Conservation (phyloP, 768 basidiomycete species). For the Termitomyces sp. region DNA sequence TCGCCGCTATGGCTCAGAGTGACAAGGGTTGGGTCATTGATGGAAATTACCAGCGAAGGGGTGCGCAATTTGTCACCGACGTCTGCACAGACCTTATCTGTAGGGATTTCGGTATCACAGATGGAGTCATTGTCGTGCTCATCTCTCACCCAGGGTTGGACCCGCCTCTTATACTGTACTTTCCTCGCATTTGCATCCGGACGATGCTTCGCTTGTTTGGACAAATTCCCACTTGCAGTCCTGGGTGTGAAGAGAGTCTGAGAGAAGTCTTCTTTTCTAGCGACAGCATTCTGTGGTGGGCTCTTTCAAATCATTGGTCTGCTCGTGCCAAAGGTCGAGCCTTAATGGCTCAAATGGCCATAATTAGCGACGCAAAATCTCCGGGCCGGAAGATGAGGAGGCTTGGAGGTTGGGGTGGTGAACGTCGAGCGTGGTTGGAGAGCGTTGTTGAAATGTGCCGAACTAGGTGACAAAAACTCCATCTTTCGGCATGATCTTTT, state of each 20-base stretch:
- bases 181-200: slow-evolving; percentile 53
- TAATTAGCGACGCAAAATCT: slow-evolving; percentile 21
- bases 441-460: slow-evolving; percentile 29
- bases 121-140: not conserved
- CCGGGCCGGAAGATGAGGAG: slow-evolving; percentile 38
- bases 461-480: not conserved
- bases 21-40: slow-evolving; percentile 52
- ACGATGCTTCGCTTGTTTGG: slow-evolving; percentile 47
- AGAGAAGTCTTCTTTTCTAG: slow-evolving; percentile 40
- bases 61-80: slow-evolving; percentile 31
- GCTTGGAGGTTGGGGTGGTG: slow-evolving; percentile 48
- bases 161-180: slow-evolving; percentile 57
- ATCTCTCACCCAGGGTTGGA: slow-evolving; percentile 51
- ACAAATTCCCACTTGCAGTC: slow-evolving; percentile 36
- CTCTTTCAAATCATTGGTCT: slow-evolving; percentile 37
- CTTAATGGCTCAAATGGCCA: slow-evolving; percentile 26
- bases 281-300: slow-evolving; percentile 53
- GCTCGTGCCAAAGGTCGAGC: slow-evolving; percentile 22
- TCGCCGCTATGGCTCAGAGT: slow-evolving; percentile 21
- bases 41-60: slow-evolving; percentile 34
- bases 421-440: slow-evolving; percentile 37
- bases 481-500: not conserved
- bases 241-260: slow-evolving; percentile 44
- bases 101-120: slow-evolving; percentile 20
- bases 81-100: slow-evolving; percentile 52